Percentiles rank a stretch among this genome's conserved stretches.
These are phyloP conservation scores for Epicoccum nigrum DNA, from an alignment of 2,329 filamentous ascomycete species.

Conservation along the genomic window DNA sequence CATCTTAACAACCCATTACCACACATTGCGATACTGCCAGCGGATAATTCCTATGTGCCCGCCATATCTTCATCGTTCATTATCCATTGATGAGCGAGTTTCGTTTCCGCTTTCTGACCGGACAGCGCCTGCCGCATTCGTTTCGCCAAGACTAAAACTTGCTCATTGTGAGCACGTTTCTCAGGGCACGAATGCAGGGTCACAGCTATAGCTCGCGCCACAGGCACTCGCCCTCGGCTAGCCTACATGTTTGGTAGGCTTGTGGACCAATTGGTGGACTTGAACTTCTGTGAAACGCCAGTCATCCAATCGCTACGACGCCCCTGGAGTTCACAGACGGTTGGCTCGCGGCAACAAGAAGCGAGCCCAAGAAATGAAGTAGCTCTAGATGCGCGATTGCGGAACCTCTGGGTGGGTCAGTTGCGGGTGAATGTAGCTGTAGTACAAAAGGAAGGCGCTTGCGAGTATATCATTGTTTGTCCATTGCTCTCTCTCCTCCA, in stretches of 20 bases:
- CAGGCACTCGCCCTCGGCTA: constrained; percentile 10
- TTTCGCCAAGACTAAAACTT: constrained; percentile 33
- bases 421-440: neutral
- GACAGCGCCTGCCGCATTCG: constrained; percentile 22
- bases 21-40: no score
- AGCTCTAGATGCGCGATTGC: constrained; percentile 13
- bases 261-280: constrained; percentile 1
- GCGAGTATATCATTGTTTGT: neutral
- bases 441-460: constrained; percentile 6
- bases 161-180: constrained; percentile 36
- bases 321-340: neutral
- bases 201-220: constrained; percentile 36
- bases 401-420: neutral
- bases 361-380: neutral
- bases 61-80: neutral
- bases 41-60: no score
- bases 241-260: constrained; percentile 8
- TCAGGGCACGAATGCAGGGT: constrained; percentile 21
- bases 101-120: constrained; percentile 11
- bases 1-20: neutral
- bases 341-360: constrained; percentile 6
- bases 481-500: neutral
- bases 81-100: constrained; percentile 3
- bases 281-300: neutral
- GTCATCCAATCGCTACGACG: constrained; percentile 1